Evolutionary conservation across 129 eudicot species (phyloP), one percentile per base, ranked within the genome.

Genomic region (Pseudognaphalium luteoalbum): DNA sequence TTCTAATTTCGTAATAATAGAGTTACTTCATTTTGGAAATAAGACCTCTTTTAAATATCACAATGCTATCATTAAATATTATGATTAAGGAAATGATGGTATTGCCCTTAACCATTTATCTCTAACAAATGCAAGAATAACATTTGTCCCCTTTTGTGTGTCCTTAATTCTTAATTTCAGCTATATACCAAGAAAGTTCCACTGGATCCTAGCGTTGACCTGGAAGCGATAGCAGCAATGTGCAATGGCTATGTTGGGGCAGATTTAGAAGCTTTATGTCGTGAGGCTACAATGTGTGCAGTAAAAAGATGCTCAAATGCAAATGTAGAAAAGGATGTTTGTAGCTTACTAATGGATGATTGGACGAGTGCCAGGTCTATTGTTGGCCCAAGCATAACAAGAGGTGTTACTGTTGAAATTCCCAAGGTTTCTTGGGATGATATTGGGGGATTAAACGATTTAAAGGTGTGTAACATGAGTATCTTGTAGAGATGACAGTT

Each of bases 191-290:
- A 78, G 85, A 86, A 86, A 74, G 91, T 93, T 68, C 90, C 88
- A 0, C 64, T 91, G 83, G 96, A 91, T 87, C 85, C 90, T 4
- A 80, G 56, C 71, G 90, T 91, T 72, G 83, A 94, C 84, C 81
- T 94, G 80, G 80, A 71, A 75, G 86, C 77, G 57, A 64, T 94
- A 78, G 98, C 98, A 81, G 75, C 88, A 76, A 81, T 85, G 51
- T 94, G 97, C 76, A 91, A 94, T 80, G 98, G 98, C 29, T 94
- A 88, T 79, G 97, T 91, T 29, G 98, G 98, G 54, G 98, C 97
- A 72, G 98, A 94, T 88, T 71, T 94, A 77, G 97, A 91, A 86
- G 97, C 96, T 76, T 83, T 94, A 83, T 91, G 98, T 78, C 98
- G 97, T 19, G 96, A 88, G 83, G 96, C 98, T 64, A 75, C 87